phyloP scores from a whole-genome alignment of 2,329 filamentous ascomycete genomes.

The Dothiorella sarmentorum region DNA sequence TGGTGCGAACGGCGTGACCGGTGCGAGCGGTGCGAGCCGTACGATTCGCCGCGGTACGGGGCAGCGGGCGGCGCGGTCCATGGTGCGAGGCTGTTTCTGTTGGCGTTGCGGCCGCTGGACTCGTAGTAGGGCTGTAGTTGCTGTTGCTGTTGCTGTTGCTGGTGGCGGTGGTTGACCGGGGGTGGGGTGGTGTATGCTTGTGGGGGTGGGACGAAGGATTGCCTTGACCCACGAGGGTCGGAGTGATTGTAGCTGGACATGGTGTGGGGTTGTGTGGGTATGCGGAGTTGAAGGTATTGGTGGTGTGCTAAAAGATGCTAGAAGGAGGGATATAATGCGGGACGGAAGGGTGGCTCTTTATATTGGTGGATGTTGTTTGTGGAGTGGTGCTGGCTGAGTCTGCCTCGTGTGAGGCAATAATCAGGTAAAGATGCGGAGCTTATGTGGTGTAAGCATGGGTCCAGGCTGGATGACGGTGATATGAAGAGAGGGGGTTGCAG shows the following conservation, averaged over 20 bases:
- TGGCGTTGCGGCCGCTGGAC: not conserved
- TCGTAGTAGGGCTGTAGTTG: not conserved
- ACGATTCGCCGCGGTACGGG: not conserved
- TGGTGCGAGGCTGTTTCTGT: constrained; percentile 1
- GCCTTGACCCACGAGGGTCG: constrained; percentile 42
- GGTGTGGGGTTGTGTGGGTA: constrained; percentile 31
- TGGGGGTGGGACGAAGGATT: constrained; percentile 60
- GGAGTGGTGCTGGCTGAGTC: not conserved
- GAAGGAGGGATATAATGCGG: not conserved
- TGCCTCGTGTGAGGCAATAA: not conserved
- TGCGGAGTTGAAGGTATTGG: not conserved
- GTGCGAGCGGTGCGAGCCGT: constrained; percentile 18
- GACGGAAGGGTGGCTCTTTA: not conserved
- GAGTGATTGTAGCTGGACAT: constrained; percentile 62
- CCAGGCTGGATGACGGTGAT: not conserved
- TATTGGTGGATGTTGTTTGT: not conserved
- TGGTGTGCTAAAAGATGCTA: not conserved
- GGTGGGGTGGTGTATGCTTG: constrained; percentile 12
- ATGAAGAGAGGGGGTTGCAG: too few species aligned
- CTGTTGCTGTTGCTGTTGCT: not conserved
- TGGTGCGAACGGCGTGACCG: constrained; percentile 18
- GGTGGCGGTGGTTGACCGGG: constrained; percentile 10
- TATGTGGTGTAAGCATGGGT: constrained; percentile 11
- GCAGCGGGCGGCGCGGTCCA: not conserved
- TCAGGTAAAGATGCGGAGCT: not conserved